Base-by-base conservation (phyloP, 2,329 filamentous ascomycete species). In the Colletotrichum horii region DNA sequence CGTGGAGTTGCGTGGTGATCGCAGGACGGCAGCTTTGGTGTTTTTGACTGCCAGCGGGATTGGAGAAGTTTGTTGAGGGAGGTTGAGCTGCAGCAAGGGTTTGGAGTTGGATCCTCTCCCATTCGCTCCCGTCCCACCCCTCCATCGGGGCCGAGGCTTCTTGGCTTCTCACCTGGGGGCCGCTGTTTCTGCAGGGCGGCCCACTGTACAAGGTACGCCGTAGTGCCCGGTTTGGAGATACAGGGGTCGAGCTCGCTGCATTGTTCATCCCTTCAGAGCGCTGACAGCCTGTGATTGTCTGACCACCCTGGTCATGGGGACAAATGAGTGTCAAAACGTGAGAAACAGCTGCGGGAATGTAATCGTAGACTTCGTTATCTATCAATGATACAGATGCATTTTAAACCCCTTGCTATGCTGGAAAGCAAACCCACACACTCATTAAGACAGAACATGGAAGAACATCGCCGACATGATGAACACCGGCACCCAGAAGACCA, bases 401-500 rank as follows among this genome's bases (percentile, higher is more conserved):
- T 75, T 73, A 16, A 65, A 71, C 38, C 62, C 64, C 48, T 22
- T 66, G 71, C 67, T 65, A 71, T 73, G 71, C 71, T 32, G 15
- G 9, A 52, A 56, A 36, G 38, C 62, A 64, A 32, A 52, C n/a
- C 61, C n/a, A 65, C 36, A n/a, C 34, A 19, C 36, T 36, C 22
- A 60, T 64, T 28, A 76, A 9, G 74, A 89, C 87, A 82, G 26
- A 9, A 73, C 16, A 36, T 65, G 70, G 24, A 70, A 61, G 14
- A 74, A 58, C 52, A 74, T 67, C 16, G 74, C 60, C 26, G 74
- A 70, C 65, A 77, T 73, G 26, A 77, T n/a, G 14, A 69, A 55
- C 56, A 67, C 55, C 8, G 76, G 76, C 61, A 77, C 12, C 76
- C 74, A 79, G 67, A 78, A 77, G 38, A 78, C 73, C 19, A 76